Base-by-base conservation (phyloP, 768 basidiomycete species). In the Pisolithus marmoratus region DNA sequence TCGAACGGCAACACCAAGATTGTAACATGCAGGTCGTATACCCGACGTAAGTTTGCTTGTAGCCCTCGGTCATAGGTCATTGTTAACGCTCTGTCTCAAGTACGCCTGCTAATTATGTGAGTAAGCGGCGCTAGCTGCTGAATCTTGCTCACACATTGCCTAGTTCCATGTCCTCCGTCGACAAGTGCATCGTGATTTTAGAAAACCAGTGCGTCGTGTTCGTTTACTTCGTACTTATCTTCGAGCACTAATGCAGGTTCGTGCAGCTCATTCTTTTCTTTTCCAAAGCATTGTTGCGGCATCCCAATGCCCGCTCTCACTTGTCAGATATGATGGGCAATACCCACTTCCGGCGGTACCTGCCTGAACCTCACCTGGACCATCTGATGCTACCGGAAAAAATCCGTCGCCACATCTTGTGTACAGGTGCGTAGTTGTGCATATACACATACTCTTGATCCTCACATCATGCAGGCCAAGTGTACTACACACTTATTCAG, bases 21-120 rank as follows among this genome's bases (percentile, higher is more conserved):
- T 96, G 94, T 72, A 99, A 98, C 67, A 92, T 98, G 91, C 96
- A 98, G 72, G 87, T 99, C 58, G 92, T 95, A 26, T 98, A 98
- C 72, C 90, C 94, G 5, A 94, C 94, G 87, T 90, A 64, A 69
- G 87, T 77, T 31, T 8, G 38, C 2, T 26, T 51, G 52, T 14
- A 26, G 24, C 23, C 37, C 44, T 40, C 23, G 15, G 11, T 12
- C 40, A 40, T 36, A 6, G 0, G 42, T n/a, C 5, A 49, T 42
- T 20, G 48, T 49, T 61, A 57, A 58, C 49, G 54, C 14, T 54
- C 40, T 27, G n/a, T 5, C 44, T 47, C 5, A 55, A 90, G 89
- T 23, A 95, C 95, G 1, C 94, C 96, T 8, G 89, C 94, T 47
- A 97, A 95, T 77, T 95, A 95, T 69, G 85, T 87, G 64, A 57